Evolutionary conservation across 2,329 filamentous ascomycete species (phyloP), one percentile per base, ranked within the genome.

Genomic region (Aureobasidium sp.): DNA sequence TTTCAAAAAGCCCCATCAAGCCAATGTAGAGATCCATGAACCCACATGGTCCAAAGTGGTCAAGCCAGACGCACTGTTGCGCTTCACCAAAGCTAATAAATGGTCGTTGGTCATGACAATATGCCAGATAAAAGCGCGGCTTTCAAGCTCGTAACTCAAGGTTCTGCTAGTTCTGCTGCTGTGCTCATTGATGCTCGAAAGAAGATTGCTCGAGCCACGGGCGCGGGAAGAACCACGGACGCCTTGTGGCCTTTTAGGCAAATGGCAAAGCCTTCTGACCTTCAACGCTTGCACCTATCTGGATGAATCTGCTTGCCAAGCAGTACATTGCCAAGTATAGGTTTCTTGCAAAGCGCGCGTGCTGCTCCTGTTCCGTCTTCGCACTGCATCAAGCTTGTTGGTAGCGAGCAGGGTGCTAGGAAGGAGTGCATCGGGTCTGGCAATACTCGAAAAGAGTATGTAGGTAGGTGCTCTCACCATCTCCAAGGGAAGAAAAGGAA

Each of bases 361-460:
- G 81, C 81, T 83, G 80, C 84, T 87, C n/a, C 84, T 71, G 87
- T 82, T 79, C 72, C 68, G 71, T 68, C 67, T 36, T 44, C 41
- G 68, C 69, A 68, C 67, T 74, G 72, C 72, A 70, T 73, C 69
- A 70, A 71, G 72, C 75, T 67, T 73, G 69, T 27, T 56, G 32
- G 61, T 66, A 26, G 68, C 69, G 66, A 71, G 68, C 68, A 46
- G 13, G 29, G 6, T 44, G 47, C 55, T 60, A 51, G 53, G 55
- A 48, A 50, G 23, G 56, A 63, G 62, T 32, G 60, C 60, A 62
- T 53, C 53, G 6, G 48, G 53, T 63, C 62, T 60, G 62, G 47
- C 55, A 53, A 15, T 41, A 47, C 48, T 63, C 48, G 1, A 15
- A 20, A 32, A 32, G 50, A 48, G 42, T 39, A 41, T 41, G 5